Evolutionary conservation across 2,329 filamentous ascomycete species (phyloP).

Genomic region (Raffaelea deltoideospora): DNA sequence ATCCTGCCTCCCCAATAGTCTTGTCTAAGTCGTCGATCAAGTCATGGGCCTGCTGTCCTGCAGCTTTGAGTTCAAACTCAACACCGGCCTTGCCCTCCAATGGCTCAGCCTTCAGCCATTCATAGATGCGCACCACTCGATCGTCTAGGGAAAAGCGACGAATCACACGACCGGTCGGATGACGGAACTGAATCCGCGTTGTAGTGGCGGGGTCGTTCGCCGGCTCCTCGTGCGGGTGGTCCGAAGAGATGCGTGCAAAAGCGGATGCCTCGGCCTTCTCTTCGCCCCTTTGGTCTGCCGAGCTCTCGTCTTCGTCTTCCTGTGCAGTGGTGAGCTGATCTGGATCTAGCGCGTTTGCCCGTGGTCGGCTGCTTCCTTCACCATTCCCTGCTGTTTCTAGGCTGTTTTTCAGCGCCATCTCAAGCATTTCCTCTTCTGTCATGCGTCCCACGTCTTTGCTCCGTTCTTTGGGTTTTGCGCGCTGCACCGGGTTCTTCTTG

Average conservation of each 20-base stretch:
- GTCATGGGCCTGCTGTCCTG: constrained; percentile 65
- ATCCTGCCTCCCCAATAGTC: constrained; percentile 63
- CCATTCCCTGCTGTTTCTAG: constrained; percentile 34
- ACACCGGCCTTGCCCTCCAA: constrained; percentile 64
- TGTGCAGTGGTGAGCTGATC: constrained; percentile 69
- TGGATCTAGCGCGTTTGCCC: constrained; percentile 55
- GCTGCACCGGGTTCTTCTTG: constrained; percentile 86
- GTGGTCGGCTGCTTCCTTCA: constrained; percentile 11
- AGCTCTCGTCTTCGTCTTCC: constrained; percentile 37
- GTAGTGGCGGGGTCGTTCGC: constrained; percentile 47
- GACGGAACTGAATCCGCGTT: constrained; percentile 85
- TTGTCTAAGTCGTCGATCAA: constrained; percentile 60
- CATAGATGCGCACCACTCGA: constrained; percentile 69
- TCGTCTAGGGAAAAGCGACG: constrained; percentile 70
- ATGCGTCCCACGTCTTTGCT: constrained; percentile 68
- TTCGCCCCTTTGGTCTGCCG: constrained; percentile 35
- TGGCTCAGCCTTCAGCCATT: constrained; percentile 88
- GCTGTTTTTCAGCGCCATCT: constrained; percentile 85
- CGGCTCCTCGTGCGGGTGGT: constrained; percentile 65
- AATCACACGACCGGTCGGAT: constrained; percentile 72
- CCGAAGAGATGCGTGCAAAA: constrained; percentile 59
- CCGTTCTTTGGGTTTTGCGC: constrained; percentile 49
- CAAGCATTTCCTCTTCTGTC: constrained; percentile 95
- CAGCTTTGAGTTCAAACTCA: constrained; percentile 75
- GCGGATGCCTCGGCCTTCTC: constrained; percentile 23